A percentile compares a stretch with the other conserved stretches of the same genome.
These are phyloP conservation scores for Bullera alba DNA, from an alignment of 768 basidiomycete species.

Conservation along the genomic window DNA sequence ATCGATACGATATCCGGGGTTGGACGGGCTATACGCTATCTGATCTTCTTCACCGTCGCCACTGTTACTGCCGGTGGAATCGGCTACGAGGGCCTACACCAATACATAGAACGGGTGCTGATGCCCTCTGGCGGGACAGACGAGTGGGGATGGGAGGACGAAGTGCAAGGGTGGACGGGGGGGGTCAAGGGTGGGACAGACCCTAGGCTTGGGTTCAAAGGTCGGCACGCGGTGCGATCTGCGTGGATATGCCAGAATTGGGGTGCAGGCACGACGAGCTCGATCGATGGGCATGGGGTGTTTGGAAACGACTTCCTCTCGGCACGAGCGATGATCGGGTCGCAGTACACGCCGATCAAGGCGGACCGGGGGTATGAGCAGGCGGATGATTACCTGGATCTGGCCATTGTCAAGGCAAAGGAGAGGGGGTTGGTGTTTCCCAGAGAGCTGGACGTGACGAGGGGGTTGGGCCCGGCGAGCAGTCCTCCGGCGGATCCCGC, in stretches of 20 bases:
- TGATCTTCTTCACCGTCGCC: not conserved
- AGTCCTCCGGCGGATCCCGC: conserved; percentile 22
- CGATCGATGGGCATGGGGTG: not conserved
- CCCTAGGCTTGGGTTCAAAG: not conserved
- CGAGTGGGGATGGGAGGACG: not conserved
- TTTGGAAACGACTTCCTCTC: conserved; percentile 17
- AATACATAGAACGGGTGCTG: conserved; percentile 6
- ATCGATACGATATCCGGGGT: no score
- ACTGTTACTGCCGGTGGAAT: conserved; percentile 1
- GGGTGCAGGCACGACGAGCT: not conserved
- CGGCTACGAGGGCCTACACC: conserved; percentile 16
- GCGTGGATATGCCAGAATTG: not conserved
- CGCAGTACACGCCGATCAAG: conserved; percentile 5
- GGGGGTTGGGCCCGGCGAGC: conserved; percentile 5
- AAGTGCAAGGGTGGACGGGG: not conserved
- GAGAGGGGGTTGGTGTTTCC: conserved; percentile 34
- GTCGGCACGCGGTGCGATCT: not conserved
- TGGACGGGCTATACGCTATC: not conserved
- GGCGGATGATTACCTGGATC: conserved; percentile 38
- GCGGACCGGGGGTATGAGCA: conserved; percentile 39
- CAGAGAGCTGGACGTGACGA: conserved; percentile 12
- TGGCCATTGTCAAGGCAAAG: conserved; percentile 33
- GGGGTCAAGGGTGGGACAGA: not conserved
- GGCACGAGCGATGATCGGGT: conserved; percentile 28
- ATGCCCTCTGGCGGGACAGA: not conserved